Evolutionary conservation across 768 basidiomycete genomes (phyloP), one percentile per base, ranked within the genome.

Genomic region (Termitomyces sp.): DNA sequence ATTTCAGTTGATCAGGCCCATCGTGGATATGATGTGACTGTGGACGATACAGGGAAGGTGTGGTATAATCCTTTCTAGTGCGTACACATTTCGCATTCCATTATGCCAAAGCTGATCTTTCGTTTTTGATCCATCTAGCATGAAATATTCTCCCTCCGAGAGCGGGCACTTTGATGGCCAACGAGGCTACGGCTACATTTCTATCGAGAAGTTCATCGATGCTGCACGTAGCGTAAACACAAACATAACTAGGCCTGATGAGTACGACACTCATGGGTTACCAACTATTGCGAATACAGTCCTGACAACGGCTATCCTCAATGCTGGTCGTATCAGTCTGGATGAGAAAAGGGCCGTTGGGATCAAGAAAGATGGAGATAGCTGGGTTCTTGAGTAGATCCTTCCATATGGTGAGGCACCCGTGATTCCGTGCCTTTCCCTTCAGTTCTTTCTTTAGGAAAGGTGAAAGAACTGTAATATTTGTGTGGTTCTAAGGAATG

Each of bases 81-180:
- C 66, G 91, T 81, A 37, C 8, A 48, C 46, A 38, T 62, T 43
- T 60, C 49, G 48, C 37, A 38, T 45, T 42, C 38, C 9, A 20
- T 15, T 32, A 12, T 36, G 60, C 55, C 14, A 56, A 59, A 56
- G 36, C 59, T 66, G 43, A 58, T 40, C 34, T 59, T 57, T 59
- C 15, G 10, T 37, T 60, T 60, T 54, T 56, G 20, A 59, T 60
- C 62, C 54, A 60, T 58, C 29, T 71, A 92, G 91, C 77, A 96
- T 96, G 90, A 96, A 96, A 69, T 96, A 96, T 75, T 90, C 92
- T 43, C 92, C 93, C 5, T 93, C 92, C 57, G 92, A 91, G 76
- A 89, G 84, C 59, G 95, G 94, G 6, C 89, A 93, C 75, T 96
- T 97, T 70, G 95, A 96, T 69, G 95, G 95, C 34, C 95, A 96